Conservation (phyloP, 2,329 filamentous ascomycete genomes). For the Stagonosporopsis tanaceti region DNA sequence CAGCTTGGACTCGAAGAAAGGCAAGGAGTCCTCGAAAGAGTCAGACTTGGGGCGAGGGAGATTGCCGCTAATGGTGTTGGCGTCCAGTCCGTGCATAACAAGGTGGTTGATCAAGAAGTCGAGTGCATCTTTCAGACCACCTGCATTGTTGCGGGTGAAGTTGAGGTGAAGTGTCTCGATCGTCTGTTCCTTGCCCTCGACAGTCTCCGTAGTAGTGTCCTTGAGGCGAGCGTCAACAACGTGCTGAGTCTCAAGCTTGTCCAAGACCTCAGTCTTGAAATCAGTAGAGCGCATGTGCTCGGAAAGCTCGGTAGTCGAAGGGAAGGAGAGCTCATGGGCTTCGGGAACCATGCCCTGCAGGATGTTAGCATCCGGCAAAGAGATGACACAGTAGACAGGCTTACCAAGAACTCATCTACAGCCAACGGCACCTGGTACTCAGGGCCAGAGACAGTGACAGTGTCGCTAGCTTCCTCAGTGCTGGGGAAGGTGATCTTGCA, state of each 20-base stretch:
- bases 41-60: slow-evolving; percentile 98
- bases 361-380: slow-evolving; percentile 39
- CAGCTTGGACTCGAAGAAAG: slow-evolving; percentile 96
- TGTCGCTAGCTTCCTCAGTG: slow-evolving; percentile 95
- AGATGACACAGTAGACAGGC: neutral
- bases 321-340: slow-evolving; percentile 88
- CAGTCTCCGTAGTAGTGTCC: slow-evolving; percentile 52
- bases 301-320: slow-evolving; percentile 76
- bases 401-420: slow-evolving; percentile 89
- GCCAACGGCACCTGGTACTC: slow-evolving; percentile 98
- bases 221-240: slow-evolving; percentile 86
- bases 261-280: slow-evolving; percentile 80
- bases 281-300: slow-evolving; percentile 83
- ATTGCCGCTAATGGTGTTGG: slow-evolving; percentile 82
- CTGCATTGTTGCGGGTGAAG: slow-evolving; percentile 97
- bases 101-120: slow-evolving; percentile 90
- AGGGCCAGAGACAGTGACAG: slow-evolving; percentile 92
- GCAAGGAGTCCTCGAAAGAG: slow-evolving; percentile 95
- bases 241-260: slow-evolving; percentile 88
- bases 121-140: slow-evolving; percentile 92
- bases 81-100: slow-evolving; percentile 88
- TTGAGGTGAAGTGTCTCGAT: slow-evolving; percentile 59
- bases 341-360: slow-evolving; percentile 92
- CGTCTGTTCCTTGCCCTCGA: slow-evolving; percentile 52
- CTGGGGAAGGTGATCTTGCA: slow-evolving; percentile 99